phyloP scores from a whole-genome alignment of 768 basidiomycete genomes.

The Rhizopogon roseolus region DNA sequence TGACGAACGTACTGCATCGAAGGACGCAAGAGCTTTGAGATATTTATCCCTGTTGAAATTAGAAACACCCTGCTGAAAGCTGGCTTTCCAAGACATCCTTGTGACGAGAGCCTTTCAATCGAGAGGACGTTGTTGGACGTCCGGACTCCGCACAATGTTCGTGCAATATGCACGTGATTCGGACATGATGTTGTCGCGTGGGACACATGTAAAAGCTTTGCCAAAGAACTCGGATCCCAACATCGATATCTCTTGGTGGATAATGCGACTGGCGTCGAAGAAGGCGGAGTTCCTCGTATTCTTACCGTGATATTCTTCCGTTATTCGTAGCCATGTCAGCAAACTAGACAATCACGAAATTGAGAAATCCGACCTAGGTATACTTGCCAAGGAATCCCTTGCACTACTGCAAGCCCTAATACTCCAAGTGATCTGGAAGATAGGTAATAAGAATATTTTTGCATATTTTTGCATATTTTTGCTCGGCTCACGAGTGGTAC shows the following conservation, averaged over 20 bases:
- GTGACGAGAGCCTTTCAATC: too few relatives aligned
- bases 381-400: slow-evolving; percentile 38
- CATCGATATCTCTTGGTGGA: slow-evolving; percentile 31
- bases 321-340: slow-evolving; percentile 37
- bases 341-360: slow-evolving; percentile 25
- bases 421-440: slow-evolving; percentile 37
- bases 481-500: background rate
- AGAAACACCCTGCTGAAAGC: slow-evolving; percentile 38
- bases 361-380: slow-evolving; percentile 16
- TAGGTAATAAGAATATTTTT: slow-evolving; percentile 16
- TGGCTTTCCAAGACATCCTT: slow-evolving; percentile 40
- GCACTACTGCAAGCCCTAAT: slow-evolving; percentile 50
- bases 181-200: too few relatives aligned
- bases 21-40: slow-evolving; percentile 42
- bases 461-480: too few relatives aligned
- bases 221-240: too few relatives aligned
- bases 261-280: slow-evolving; percentile 13
- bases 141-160: too few relatives aligned
- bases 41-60: slow-evolving; percentile 36
- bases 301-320: slow-evolving; percentile 34
- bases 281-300: slow-evolving; percentile 27
- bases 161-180: too few relatives aligned
- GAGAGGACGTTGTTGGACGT: too few relatives aligned
- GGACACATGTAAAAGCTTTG: too few relatives aligned
- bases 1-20: slow-evolving; percentile 38